A percentile compares a stretch with the other conserved stretches of the same genome.
phyloP scores from a whole-genome alignment of 257 asterid genomes.

The Nicotiana otophora region DNA sequence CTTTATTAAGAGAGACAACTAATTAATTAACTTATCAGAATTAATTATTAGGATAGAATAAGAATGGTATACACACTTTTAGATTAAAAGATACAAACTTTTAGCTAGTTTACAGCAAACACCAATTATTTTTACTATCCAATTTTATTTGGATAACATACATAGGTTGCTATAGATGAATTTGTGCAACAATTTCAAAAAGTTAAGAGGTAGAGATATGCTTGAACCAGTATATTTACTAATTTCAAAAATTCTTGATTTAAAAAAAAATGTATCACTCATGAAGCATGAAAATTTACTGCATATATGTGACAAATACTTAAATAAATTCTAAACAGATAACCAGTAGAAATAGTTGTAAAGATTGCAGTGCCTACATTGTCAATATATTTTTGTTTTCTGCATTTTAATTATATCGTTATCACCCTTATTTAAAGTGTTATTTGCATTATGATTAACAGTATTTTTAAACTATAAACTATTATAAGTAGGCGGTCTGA shows the following conservation, averaged over 20 bases:
- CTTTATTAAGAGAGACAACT: background rate
- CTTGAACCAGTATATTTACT: background rate
- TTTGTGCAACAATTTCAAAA: background rate
- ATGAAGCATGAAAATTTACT: background rate
- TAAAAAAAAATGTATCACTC: background rate
- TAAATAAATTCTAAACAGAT: background rate
- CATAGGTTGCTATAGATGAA: background rate
- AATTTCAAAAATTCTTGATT: background rate
- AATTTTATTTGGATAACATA: background rate
- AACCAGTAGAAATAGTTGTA: background rate
- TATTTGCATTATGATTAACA: background rate
- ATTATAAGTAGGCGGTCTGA: background rate
- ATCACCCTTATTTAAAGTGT: background rate
- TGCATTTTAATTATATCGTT: too few relatives aligned
- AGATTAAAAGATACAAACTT: background rate
- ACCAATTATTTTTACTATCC: background rate
- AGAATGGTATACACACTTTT: background rate
- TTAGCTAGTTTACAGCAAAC: background rate
- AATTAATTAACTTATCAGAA: background rate
- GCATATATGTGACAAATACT: background rate
- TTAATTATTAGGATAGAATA: background rate
- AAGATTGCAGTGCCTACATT: background rate
- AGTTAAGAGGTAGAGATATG: background rate
- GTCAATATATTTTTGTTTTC: background rate
- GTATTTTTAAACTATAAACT: background rate